Conservation (phyloP, 345 rosid species). For the Draba incana region DNA sequence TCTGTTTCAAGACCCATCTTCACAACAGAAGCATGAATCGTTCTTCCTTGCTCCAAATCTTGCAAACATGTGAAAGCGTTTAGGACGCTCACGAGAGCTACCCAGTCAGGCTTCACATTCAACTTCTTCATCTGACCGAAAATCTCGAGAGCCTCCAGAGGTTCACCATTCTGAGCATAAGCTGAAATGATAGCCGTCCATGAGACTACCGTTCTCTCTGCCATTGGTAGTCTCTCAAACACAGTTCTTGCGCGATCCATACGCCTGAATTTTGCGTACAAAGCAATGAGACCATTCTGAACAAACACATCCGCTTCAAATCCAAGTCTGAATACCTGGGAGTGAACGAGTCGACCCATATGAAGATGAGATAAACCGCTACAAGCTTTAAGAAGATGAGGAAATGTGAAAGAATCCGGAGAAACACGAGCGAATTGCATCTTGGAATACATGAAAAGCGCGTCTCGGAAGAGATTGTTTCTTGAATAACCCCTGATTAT, state of each 20-base stretch:
- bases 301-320: constrained; percentile 64
- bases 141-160: constrained; percentile 58
- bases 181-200: constrained; percentile 78
- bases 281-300: constrained; percentile 69
- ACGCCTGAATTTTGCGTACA: constrained; percentile 65
- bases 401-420: constrained; percentile 64
- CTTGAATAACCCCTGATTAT: constrained; percentile 58
- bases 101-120: constrained; percentile 61
- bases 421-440: constrained; percentile 53
- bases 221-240: constrained; percentile 50
- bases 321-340: constrained; percentile 61
- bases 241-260: constrained; percentile 51
- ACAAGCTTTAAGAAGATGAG: constrained; percentile 67
- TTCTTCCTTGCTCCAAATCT: constrained; percentile 58
- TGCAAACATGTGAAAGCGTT: constrained; percentile 62
- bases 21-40: constrained; percentile 55
- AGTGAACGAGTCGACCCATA: constrained; percentile 55
- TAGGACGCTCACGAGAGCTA: constrained; percentile 68
- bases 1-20: constrained; percentile 65
- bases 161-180: constrained; percentile 67
- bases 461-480: constrained; percentile 46
- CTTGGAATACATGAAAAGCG: constrained; percentile 52
- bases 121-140: constrained; percentile 56
- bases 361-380: constrained; percentile 45
- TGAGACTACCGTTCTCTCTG: constrained; percentile 57